Evolutionary conservation across 1,284 basidiomycete species (phyloP).

Genomic region (Ustilago cynodontis): DNA sequence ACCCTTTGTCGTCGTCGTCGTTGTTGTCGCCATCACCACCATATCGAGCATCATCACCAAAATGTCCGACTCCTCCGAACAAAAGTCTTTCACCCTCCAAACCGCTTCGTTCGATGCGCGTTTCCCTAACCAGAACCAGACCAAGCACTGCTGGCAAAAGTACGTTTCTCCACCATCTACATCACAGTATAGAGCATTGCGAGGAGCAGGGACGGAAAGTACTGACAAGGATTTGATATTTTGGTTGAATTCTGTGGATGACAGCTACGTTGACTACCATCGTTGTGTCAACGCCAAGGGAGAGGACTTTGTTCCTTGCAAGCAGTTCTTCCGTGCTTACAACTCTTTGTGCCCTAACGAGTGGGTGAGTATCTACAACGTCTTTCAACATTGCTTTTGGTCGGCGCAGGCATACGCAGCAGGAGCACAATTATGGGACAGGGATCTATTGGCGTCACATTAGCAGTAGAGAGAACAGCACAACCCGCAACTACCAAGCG

Average conservation of each 20-base stretch:
- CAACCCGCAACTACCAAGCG: too few relatives aligned
- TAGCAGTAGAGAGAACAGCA: background rate
- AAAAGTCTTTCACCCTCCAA: slow-evolving; percentile 65
- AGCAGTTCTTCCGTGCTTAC: slow-evolving; percentile 97
- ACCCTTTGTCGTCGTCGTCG: background rate
- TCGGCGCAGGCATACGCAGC: background rate
- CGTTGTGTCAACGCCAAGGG: slow-evolving; percentile 97
- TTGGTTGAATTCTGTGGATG: background rate
- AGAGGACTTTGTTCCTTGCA: slow-evolving; percentile 96
- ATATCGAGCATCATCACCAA: slow-evolving; percentile 10
- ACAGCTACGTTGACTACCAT: slow-evolving; percentile 80
- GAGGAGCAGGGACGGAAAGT: background rate
- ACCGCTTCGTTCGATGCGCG: slow-evolving; percentile 68
- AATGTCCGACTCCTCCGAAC: slow-evolving; percentile 52
- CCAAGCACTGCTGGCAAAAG: slow-evolving; percentile 70
- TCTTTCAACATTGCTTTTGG: background rate
- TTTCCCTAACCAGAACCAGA: slow-evolving; percentile 70
- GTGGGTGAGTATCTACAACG: slow-evolving; percentile 60
- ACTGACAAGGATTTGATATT: slow-evolving; percentile 4
- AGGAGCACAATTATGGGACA: background rate
- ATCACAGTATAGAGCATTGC: background rate
- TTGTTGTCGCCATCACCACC: slow-evolving; percentile 13
- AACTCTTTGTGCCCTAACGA: slow-evolving; percentile 91
- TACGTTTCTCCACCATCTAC: slow-evolving; percentile 29
- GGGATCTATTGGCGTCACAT: background rate